Conservation (phyloP, 73 alveolate species). For the Paramecium caudatum region DNA sequence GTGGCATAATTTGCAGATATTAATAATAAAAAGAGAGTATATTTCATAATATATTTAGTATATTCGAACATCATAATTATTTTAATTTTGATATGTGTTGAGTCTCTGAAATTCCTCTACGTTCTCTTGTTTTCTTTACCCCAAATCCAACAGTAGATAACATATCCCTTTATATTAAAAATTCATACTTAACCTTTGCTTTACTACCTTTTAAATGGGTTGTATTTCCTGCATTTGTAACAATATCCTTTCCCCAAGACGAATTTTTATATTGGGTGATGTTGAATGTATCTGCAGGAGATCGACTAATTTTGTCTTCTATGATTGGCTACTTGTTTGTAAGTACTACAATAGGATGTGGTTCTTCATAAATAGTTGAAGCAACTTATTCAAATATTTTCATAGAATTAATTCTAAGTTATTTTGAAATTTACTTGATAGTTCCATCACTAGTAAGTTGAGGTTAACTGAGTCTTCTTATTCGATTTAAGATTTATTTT, state of each 20-base stretch:
- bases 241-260: conserved; percentile 14
- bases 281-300: conserved; percentile 35
- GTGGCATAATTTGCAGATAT: neutral
- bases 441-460: neutral
- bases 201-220: neutral
- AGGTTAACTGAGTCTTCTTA: neutral
- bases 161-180: neutral
- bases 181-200: neutral
- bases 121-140: conserved; percentile 14
- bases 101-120: conserved; percentile 42
- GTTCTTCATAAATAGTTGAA: conserved; percentile 11
- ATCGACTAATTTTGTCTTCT: neutral
- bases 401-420: conserved; percentile 42
- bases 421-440: neutral
- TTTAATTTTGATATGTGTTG: conserved; percentile 7
- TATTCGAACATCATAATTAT: no score
- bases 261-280: conserved; percentile 17
- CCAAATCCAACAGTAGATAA: neutral
- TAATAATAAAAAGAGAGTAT: no score
- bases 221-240: neutral
- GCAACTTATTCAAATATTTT: conserved; percentile 20
- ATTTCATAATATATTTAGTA: no score
- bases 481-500: neutral
- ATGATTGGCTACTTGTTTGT: neutral
- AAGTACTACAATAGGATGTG: neutral